Base-by-base conservation (phyloP, 345 rosid genomes). In the Eucalyptus sideroxylon region DNA sequence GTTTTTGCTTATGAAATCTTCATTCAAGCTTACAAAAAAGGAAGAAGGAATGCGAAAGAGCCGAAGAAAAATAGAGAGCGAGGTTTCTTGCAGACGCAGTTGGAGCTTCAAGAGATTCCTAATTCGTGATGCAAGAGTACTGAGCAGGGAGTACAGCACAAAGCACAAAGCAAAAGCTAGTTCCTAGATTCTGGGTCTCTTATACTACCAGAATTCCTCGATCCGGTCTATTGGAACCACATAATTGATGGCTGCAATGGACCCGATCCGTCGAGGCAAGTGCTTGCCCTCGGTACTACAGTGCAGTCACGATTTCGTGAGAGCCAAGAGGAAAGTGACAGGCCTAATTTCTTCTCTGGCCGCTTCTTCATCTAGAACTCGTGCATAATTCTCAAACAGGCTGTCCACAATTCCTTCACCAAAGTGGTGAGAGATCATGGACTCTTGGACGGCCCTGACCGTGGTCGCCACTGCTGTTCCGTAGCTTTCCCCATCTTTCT, bases 391-490 rank as follows among this genome's bases (percentile, higher is more conserved):
- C 50, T 95, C 93, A 93, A 98, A 98, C 77, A 98, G 89, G 87
- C 88, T 53, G 89, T 98, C 97, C 16, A 97, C 67, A 90, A 95
- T 92, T 69, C 92, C 94, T 81, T 94, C 94, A 14, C 98, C 99
- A 88, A 98, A 98, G 85, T 97, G 97, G 87, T 92, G 91, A 81
- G 86, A 49, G 86, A 97, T 91, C 97, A 96, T 94, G 67, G 98
- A 88, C 91, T 95, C 99, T 90, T 97, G 99, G 90, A 98, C 91
- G 9, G 99, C 98, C 93, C 99, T 94, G 83, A 98, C 97, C 1
- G 98, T 92, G 92, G 90, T 95, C 2, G 98, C 99, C 82, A 95
- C 94, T 15, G 86, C 91, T 40, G 72, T 90, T 51, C 99, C 99
- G 47, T 94, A 97, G 92, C 96, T 94, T 53, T 53, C 88, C 9